Evolutionary conservation across 75 land plant species (phyloP), one percentile per base, ranked within the genome.

Genomic region (Selaginella tamariscina): DNA sequence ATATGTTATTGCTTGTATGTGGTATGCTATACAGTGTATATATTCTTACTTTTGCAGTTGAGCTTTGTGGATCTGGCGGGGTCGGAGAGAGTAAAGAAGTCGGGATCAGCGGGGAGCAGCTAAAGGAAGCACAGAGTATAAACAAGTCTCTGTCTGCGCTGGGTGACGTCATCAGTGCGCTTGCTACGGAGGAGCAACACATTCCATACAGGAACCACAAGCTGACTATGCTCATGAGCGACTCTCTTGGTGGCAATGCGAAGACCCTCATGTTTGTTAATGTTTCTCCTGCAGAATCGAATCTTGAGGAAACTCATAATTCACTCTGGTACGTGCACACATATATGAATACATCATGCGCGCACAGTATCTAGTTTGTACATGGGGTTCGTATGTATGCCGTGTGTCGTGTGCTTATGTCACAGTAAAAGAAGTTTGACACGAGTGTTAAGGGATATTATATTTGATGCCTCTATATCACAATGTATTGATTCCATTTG

Each of bases 31-130:
- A n/a, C n/a, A n/a, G n/a, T n/a, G n/a, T n/a, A n/a, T n/a, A n/a
- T n/a, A n/a, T n/a, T 49, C 54, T 20, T 54, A 33, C 22, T 72
- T 28, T 15, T 27, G 71, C 89, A 95, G 97, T 77, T 95, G 54
- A 91, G 92, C 67, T 95, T 95, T 73, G 99, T 91, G 23, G 99
- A 95, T 71, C 84, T 95, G 69, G 99, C 99, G 67, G 99, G 99
- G 24, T 95, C 99, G 24, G 99, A 95, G 66, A 85, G 99, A 78
- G 83, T 91, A 63, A 95, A 95, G 71, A 95, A 95, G 56, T 91
- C 93, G 18, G 99, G 99, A 21, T 86, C 92, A 32, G 64, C 54
- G 99, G 99, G 24, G 80, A 76, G 68, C 88, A 80, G 71, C 62
- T 95, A 55, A 95, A 88, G 77, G 99, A 95, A 82, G 97, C 99